Evolutionary conservation across 768 basidiomycete genomes (phyloP).

Genomic region (Phylloporus sp.): DNA sequence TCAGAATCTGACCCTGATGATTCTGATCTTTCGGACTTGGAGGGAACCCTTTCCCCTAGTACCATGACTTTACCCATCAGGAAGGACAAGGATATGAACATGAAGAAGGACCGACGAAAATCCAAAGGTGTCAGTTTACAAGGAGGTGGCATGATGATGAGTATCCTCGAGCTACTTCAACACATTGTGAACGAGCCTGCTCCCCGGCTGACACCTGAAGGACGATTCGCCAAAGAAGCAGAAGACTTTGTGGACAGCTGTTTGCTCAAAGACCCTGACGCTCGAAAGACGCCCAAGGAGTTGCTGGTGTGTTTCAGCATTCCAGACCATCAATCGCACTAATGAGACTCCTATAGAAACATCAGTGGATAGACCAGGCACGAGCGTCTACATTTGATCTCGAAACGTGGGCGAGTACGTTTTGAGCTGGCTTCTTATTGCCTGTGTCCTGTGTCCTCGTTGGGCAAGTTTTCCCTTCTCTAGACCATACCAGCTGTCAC

Average conservation of each 20-base stretch:
- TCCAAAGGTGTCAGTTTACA: conserved; percentile 90
- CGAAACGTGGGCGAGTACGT: conserved; percentile 76
- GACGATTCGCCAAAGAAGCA: conserved; percentile 67
- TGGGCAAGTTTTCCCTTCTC: conserved; percentile 5
- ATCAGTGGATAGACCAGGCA: conserved; percentile 70
- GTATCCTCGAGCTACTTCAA: conserved; percentile 92
- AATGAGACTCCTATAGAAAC: conserved; percentile 45
- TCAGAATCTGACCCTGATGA: conserved; percentile 76
- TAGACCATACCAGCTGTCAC: conserved; percentile 26
- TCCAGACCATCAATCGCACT: conserved; percentile 1
- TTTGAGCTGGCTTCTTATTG: conserved; percentile 38
- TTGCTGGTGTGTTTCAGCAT: conserved; percentile 49
- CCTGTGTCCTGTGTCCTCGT: conserved; percentile 5
- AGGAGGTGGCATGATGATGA: conserved; percentile 97
- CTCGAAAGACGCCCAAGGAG: conserved; percentile 83
- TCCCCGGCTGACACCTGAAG: conserved; percentile 75
- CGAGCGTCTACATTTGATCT: conserved; percentile 62
- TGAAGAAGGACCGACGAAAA: conserved; percentile 80
- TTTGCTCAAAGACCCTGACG: conserved; percentile 84
- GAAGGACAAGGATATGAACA: conserved; percentile 40
- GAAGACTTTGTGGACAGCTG: conserved; percentile 88
- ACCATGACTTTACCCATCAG: conserved; percentile 40
- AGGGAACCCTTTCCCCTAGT: conserved; percentile 74
- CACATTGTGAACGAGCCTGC: conserved; percentile 99
- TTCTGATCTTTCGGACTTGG: conserved; percentile 73